Evolutionary conservation across 345 rosid species (phyloP).

Genomic region (Heritiera littoralis): DNA sequence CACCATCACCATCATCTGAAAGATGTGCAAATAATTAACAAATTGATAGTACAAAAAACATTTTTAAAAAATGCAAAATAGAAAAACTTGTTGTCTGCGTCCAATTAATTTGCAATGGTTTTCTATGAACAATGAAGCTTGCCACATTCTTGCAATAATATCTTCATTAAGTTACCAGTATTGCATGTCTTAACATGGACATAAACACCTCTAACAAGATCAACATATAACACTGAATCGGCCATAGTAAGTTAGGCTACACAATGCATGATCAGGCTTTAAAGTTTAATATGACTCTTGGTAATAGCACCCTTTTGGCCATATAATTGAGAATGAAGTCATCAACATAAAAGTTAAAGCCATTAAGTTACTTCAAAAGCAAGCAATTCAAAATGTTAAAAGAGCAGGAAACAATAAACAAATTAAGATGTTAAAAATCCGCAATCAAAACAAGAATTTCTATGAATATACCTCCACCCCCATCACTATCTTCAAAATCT

Average conservation of each 20-base stretch:
- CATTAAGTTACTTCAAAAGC: not conserved
- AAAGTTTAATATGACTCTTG: not conserved
- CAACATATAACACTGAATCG: not conserved
- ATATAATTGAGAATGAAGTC: not conserved
- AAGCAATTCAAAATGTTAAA: constrained; percentile 9
- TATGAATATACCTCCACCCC: constrained; percentile 57
- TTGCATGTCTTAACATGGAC: not conserved
- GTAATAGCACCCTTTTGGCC: too few relatives aligned
- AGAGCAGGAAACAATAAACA: not conserved
- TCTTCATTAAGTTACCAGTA: not conserved
- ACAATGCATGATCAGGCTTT: not conserved
- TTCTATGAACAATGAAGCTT: not conserved
- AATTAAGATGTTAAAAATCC: not conserved
- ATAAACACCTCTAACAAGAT: not conserved
- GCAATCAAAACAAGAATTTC: not conserved
- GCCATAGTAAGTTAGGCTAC: constrained; percentile 1
- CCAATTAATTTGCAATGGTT: constrained; percentile 3
- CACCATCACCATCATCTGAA: constrained; percentile 52
- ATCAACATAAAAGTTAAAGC: not conserved
- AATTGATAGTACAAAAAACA: not conserved
- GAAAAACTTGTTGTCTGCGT: not conserved
- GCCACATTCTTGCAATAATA: not conserved
- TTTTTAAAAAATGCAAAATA: not conserved
- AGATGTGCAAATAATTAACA: constrained; percentile 19
- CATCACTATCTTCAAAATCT: constrained; percentile 88